Evolutionary conservation across 257 asterid species (phyloP).

Genomic region (Solanum virginianum): DNA sequence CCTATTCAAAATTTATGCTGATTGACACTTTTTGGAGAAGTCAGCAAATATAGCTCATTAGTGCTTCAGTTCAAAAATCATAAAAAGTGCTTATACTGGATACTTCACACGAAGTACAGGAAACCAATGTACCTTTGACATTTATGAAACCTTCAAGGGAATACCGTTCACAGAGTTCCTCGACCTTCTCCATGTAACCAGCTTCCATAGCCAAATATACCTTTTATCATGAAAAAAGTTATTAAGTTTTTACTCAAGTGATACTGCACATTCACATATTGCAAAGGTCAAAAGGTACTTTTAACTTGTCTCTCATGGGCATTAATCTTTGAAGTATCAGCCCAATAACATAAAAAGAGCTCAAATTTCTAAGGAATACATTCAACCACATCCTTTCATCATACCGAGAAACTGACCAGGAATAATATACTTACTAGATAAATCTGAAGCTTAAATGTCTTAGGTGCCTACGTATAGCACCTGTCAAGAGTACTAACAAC

Average conservation of each 20-base stretch:
- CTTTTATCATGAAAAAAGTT: conserved; percentile 17
- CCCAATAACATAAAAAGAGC: not conserved
- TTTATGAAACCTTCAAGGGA: conserved; percentile 63
- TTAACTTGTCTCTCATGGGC: not conserved
- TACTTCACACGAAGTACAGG: not conserved
- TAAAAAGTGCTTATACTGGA: not conserved
- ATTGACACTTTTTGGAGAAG: not conserved
- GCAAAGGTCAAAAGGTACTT: not conserved
- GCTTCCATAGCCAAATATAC: conserved; percentile 98
- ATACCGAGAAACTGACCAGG: not conserved
- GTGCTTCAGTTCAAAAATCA: not conserved
- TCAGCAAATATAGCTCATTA: not conserved
- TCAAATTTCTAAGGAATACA: not conserved
- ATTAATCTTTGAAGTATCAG: not conserved
- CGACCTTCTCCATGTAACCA: conserved; percentile 85
- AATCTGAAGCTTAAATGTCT: not conserved
- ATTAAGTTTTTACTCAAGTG: not conserved
- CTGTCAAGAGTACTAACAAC: not conserved
- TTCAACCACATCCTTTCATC: not conserved
- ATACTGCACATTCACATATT: not conserved
- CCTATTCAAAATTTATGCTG: not conserved
- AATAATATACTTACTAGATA: not conserved
- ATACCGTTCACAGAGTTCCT: conserved; percentile 79
- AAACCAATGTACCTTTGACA: conserved; percentile 44
- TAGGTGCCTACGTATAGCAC: not conserved